Percentiles rank a stretch among this genome's conserved stretches.
Evolutionary conservation across 2,329 filamentous ascomycete genomes (phyloP).

Genomic region (Colletotrichum phormii): DNA sequence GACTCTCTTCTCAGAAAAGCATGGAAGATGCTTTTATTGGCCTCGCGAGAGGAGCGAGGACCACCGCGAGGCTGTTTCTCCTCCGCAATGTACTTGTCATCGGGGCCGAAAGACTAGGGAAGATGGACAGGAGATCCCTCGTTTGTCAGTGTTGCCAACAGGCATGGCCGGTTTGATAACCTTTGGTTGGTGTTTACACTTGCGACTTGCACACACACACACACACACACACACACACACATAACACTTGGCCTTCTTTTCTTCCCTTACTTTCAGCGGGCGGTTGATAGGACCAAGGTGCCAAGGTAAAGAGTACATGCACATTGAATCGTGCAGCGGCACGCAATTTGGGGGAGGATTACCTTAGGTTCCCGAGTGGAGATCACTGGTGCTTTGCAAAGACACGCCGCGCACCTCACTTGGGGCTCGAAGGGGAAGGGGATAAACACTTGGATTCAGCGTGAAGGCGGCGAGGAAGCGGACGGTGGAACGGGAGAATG

Average conservation of each 20-base stretch:
- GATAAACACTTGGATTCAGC: background rate
- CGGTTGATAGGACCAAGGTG: conserved; percentile 16
- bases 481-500: conserved; percentile 17
- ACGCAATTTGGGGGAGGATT: conserved; percentile 23
- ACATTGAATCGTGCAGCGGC: background rate
- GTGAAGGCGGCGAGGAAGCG: background rate
- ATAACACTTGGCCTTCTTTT: conserved; percentile 14
- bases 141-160: background rate
- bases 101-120: background rate
- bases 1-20: background rate
- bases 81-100: background rate
- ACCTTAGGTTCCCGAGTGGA: conserved; percentile 3
- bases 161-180: background rate
- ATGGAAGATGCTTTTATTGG: conserved; percentile 28
- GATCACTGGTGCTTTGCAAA: background rate
- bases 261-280: conserved; percentile 23
- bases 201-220: background rate
- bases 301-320: background rate
- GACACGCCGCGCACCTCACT: background rate
- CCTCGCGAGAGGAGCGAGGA: background rate
- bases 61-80: background rate
- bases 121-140: background rate
- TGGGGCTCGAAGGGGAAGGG: background rate
- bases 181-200: background rate
- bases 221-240: no score